Base-by-base conservation (phyloP, 148 eudicot genomes). In the Suaeda aralocaspica region DNA sequence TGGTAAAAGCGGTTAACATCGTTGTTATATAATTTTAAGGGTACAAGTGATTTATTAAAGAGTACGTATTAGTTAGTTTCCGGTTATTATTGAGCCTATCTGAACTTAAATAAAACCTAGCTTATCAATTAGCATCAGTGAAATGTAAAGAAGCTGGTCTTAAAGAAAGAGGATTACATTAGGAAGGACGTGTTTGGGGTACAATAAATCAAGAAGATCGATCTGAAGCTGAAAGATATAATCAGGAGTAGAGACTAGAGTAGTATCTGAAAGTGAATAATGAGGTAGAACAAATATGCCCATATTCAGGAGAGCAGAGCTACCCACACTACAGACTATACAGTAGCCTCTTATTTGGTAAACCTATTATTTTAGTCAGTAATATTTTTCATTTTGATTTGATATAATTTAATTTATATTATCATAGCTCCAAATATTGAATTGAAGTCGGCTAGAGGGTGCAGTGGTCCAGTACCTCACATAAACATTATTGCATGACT, bases 281-380 rank as follows among this genome's bases (percentile, higher is more conserved):
- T 67, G 58, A 14, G n/a, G n/a, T 29, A 34, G 60, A 59, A 74
- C 77, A 74, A 58, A 74, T 21, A 66, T 45, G 14, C 50, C 42
- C 67, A 74, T 67, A 15, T 74, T 74, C 39, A 69, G 61, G 49
- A 50, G 33, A 74, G 39, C 50, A 74, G 66, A 74, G 25, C 21
- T 26, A 59, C 50, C 31, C 61, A 72, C 25, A n/a, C 62, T 53
- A 68, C 68, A 75, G 73, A 68, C 68, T 51, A 61, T 28, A 75
- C 33, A 69, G 29, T 53, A 62, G 73, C 44, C 78, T 75, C n/a
- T 51, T 39, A 68, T 75, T n/a, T 61, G 44, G 78, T 66, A 75
- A 75, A 31, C 26, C 59, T 42, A n/a, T 48, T 44, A 28, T 46
- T 18, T 5, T 31, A 48, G 15, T 9, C 16, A 46, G 53, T 0